Percentiles rank a stretch among this genome's conserved stretches.
Conservation (phyloP, 1,284 basidiomycete species). For the Neonothopanus nambi region DNA sequence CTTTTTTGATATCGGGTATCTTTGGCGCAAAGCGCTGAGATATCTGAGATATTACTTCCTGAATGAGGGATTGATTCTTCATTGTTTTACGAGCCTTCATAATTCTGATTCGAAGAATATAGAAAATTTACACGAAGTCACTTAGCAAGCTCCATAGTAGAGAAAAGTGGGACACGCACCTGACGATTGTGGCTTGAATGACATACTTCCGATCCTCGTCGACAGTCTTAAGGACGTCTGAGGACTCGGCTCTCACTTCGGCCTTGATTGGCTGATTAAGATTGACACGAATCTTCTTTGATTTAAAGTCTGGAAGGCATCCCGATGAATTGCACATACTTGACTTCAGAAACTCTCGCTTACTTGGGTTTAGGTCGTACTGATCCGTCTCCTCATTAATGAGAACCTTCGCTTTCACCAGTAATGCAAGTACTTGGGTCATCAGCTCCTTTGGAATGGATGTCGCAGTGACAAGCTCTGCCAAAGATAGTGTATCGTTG, state of each 20-base stretch:
- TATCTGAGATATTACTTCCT: constrained; percentile 93
- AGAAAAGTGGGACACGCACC: constrained; percentile 51
- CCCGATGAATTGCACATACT: constrained; percentile 2
- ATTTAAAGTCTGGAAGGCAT: constrained; percentile 81
- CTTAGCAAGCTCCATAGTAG: neutral
- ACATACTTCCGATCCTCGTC: constrained; percentile 98
- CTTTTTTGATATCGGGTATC: constrained; percentile 92
- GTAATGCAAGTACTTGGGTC: constrained; percentile 78
- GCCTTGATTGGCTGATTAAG: constrained; percentile 94
- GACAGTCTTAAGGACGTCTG: constrained; percentile 92
- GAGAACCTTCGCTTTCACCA: constrained; percentile 91
- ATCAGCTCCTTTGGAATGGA: constrained; percentile 84
- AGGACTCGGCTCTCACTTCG: constrained; percentile 90
- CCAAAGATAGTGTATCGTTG: constrained; percentile 79
- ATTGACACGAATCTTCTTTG: constrained; percentile 95
- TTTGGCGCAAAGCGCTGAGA: constrained; percentile 87
- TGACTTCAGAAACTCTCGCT: constrained; percentile 27
- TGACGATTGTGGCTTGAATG: constrained; percentile 96
- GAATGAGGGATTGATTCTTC: constrained; percentile 94
- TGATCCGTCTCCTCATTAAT: constrained; percentile 83
- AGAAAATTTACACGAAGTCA: constrained; percentile 1
- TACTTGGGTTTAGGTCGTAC: constrained; percentile 93
- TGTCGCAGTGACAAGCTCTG: constrained; percentile 84
- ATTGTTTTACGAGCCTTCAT: constrained; percentile 99
- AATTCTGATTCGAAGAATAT: constrained; percentile 54